phyloP scores from a whole-genome alignment of 2,329 filamentous ascomycete genomes.

The Fonsecaea pugnacius region DNA sequence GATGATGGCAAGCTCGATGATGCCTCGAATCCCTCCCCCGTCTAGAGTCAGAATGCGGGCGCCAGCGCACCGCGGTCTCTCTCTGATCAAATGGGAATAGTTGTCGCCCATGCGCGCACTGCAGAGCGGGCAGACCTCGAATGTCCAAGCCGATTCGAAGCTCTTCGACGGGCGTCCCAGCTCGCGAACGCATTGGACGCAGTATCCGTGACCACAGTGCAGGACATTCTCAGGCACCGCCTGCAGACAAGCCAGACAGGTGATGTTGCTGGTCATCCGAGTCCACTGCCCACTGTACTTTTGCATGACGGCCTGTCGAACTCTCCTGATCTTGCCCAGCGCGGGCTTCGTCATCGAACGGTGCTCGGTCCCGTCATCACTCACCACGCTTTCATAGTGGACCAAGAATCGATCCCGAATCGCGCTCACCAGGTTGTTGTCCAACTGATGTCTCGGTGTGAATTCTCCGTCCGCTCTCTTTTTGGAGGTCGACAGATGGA shows the following conservation, averaged over 20 bases:
- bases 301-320: slow-evolving; percentile 9
- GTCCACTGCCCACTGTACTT: slow-evolving; percentile 8
- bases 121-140: slow-evolving; percentile 16
- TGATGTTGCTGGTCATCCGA: slow-evolving; percentile 15
- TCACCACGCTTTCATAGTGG: slow-evolving; percentile 13
- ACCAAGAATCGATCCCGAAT: slow-evolving; percentile 13
- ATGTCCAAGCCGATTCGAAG: slow-evolving; percentile 18
- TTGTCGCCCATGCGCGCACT: slow-evolving; percentile 3
- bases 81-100: slow-evolving; percentile 24
- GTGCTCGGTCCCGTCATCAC: slow-evolving; percentile 1
- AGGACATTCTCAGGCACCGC: slow-evolving; percentile 17
- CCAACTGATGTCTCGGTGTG: neutral
- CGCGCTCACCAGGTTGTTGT: slow-evolving; percentile 1
- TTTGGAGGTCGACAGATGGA: slow-evolving; percentile 9
- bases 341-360: slow-evolving; percentile 12
- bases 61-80: slow-evolving; percentile 25
- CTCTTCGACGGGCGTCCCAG: slow-evolving; percentile 7
- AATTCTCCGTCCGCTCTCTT: slow-evolving; percentile 10
- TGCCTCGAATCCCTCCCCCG: slow-evolving; percentile 29
- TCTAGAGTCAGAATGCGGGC: slow-evolving; percentile 30
- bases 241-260: slow-evolving; percentile 17
- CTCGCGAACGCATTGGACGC: slow-evolving; percentile 15
- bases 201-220: slow-evolving; percentile 18
- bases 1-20: slow-evolving; percentile 30
- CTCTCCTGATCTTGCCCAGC: slow-evolving; percentile 4